Base-by-base conservation (phyloP, 2,329 filamentous ascomycete genomes). In the Tympanopsis confertula region DNA sequence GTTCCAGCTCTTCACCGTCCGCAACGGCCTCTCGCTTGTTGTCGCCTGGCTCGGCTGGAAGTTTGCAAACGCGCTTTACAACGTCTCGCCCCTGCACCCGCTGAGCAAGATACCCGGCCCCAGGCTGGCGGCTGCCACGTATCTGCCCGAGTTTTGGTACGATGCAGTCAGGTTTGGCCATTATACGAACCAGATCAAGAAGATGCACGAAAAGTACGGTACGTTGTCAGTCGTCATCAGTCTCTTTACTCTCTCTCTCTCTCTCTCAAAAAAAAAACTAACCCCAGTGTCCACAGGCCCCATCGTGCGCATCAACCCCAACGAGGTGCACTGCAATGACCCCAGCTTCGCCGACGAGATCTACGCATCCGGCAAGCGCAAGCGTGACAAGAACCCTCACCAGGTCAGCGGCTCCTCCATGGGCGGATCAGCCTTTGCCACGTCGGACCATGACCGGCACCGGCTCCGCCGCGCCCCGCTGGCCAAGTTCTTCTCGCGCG, bases 401-500 rank as follows among this genome's bases (percentile, higher is more conserved):
- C n/a, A n/a, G n/a, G n/a, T n/a, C n/a, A n/a, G n/a, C n/a, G n/a
- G n/a, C n/a, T n/a, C n/a, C n/a, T n/a, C n/a, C n/a, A n/a, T n/a
- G n/a, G n/a, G n/a, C n/a, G n/a, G n/a, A n/a, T 19, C 33, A 19
- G 46, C 42, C 5, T 55, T 54, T 20, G 45, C 41, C 5, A 55
- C 51, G 10, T 4, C 18, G 0, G 38, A 45, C 20, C 55, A 56
- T 20, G 48, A 54, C 36, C 36, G 45, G 4, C 53, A 55, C 37
- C 53, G 51, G 2, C 28, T 42, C 2, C 51, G 52, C 2, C 47
- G 52, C 19, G 35, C 32, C 1, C 44, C 54, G 0, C n/a, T 57
- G 20, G 45, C 43, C 38, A 50, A 47, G 28, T 57, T 54, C 46
- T 57, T 58, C 41, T 56, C 53, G 1, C 48, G 48, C 17, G 33